Evolutionary conservation across 257 asterid genomes (phyloP).

Genomic region (Solanum ahanhuiri): DNA sequence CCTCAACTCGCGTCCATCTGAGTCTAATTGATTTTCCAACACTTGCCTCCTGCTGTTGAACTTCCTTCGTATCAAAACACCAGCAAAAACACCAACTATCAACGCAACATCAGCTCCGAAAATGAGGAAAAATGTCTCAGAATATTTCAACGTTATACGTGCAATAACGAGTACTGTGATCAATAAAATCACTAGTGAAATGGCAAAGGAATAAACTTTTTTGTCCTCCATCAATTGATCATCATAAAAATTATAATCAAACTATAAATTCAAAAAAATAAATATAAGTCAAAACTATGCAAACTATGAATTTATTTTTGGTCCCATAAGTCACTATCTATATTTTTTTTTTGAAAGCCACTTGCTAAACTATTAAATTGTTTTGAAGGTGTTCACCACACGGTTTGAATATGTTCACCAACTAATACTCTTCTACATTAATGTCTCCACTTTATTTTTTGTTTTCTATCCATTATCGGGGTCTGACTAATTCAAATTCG

Average conservation of each 20-base stretch:
- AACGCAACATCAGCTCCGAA: slow-evolving; percentile 55
- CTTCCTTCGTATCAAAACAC: slow-evolving; percentile 23
- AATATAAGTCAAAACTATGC: neutral
- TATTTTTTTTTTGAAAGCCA: neutral
- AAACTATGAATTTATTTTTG: neutral
- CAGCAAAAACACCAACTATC: slow-evolving; percentile 26
- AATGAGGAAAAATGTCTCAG: slow-evolving; percentile 41
- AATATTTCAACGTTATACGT: slow-evolving; percentile 29
- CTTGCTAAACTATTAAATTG: neutral
- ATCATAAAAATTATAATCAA: neutral
- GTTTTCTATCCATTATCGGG: neutral
- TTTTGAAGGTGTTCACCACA: neutral
- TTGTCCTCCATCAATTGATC: slow-evolving; percentile 40
- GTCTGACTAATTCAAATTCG: neutral
- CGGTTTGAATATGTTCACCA: neutral
- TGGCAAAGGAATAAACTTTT: slow-evolving; percentile 32
- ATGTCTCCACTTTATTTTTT: neutral
- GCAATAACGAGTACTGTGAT: slow-evolving; percentile 28
- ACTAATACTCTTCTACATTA: neutral
- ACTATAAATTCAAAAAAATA: neutral
- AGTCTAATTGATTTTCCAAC: slow-evolving; percentile 33
- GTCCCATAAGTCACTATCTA: neutral
- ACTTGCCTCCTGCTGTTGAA: slow-evolving; percentile 22
- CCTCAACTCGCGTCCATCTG: slow-evolving; percentile 63
- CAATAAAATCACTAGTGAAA: slow-evolving; percentile 18